Base-by-base conservation (phyloP, 306 rosid species). In the Sesbania bispinosa region DNA sequence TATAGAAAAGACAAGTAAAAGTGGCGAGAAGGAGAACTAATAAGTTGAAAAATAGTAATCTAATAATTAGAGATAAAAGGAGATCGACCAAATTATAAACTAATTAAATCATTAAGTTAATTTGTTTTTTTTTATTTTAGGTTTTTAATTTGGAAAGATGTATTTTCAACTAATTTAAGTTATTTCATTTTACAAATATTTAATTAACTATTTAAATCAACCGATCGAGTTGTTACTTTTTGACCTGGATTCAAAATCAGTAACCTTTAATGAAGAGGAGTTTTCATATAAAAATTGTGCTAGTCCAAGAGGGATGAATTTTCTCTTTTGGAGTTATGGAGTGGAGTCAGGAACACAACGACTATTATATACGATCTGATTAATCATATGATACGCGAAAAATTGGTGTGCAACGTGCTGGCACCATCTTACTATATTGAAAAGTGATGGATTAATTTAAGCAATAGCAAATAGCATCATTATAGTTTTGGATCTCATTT, bases 401-500 rank as follows among this genome's bases (percentile, higher is more conserved):
- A n/a, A 1, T 7, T 47, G 23, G 23, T 53, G 64, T 57, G 79
- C 0, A 15, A 21, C 20, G 64, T 74, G 71, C 8, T 39, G 47
- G 48, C 54, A 51, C 51, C 4, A 11, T 67, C n/a, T n/a, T 38
- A 13, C 38, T 64, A 30, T 42, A 60, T 41, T 0, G 2, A 51
- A 50, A 74, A 52, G 67, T 11, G 30, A 27, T 38, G 7, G 67
- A 15, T 62, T 38, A 10, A 71, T 29, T 54, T 39, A 75, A 50
- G 62, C 30, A 38, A 13, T 30, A 32, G 50, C 10, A 55, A 2
- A 50, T 66, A 38, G 9, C 75, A 79, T 64, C 6, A 79, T 73
- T 29, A 67, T 48, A 52, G 35, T 11, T 62, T 68, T 33, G 68
- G 79, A 80, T 80, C 77, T 68, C 38, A 35, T 35, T 62, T 35